phyloP scores from a whole-genome alignment of 2,329 filamentous ascomycete genomes.

The Aspergillus caelatus region DNA sequence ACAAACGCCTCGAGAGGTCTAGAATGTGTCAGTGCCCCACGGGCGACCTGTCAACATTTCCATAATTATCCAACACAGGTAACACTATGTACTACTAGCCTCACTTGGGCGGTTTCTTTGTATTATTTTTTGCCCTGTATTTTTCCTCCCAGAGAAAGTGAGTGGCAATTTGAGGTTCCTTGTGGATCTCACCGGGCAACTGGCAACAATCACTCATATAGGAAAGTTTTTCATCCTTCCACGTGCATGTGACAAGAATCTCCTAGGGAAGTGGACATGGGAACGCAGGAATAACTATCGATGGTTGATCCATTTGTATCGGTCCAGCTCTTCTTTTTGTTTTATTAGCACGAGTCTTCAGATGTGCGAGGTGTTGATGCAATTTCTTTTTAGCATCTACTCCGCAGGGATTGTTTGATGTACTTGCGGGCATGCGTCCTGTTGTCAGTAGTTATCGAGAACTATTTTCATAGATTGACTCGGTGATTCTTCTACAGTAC shows the following conservation, averaged over 20 bases:
- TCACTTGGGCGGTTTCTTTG: background rate
- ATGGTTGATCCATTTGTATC: background rate
- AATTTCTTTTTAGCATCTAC: too few relatives aligned
- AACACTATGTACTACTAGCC: background rate
- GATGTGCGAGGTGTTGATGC: background rate
- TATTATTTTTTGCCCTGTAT: background rate
- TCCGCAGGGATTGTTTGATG: background rate
- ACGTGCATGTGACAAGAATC: background rate
- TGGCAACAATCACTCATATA: background rate
- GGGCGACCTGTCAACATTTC: slow-evolving; percentile 1
- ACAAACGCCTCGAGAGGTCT: slow-evolving; percentile 10
- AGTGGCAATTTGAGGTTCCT: background rate
- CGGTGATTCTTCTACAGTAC: background rate
- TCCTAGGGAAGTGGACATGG: background rate
- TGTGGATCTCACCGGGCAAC: background rate
- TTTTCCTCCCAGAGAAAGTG: background rate
- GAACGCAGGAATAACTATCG: background rate
- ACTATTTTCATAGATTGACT: background rate
- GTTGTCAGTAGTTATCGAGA: background rate
- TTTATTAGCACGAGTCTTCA: background rate
- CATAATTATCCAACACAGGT: background rate
- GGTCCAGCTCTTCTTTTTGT: background rate
- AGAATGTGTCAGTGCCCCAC: slow-evolving; percentile 16
- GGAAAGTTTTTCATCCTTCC: background rate
- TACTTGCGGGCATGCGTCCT: background rate